Percentiles rank a stretch among this genome's conserved stretches.
Conservation (phyloP, 306 rosid genomes). For the Medicago ruthenica region DNA sequence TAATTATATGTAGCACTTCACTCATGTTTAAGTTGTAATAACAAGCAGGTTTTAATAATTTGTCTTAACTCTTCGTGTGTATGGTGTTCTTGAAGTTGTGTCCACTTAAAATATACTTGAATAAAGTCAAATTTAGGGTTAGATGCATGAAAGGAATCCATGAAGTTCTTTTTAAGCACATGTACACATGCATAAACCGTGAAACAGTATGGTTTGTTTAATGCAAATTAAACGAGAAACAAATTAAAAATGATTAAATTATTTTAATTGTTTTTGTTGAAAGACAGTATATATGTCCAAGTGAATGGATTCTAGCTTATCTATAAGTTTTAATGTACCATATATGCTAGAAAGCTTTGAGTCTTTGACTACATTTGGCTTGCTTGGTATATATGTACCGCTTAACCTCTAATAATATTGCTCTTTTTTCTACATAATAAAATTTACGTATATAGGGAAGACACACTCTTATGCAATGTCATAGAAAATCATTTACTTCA, state of each 20-base stretch:
- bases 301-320: conserved; percentile 43
- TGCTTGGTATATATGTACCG: too few relatives aligned
- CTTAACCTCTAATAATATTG: too few relatives aligned
- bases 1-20: neutral
- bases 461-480: too few relatives aligned
- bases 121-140: conserved; percentile 48
- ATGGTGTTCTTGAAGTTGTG: conserved; percentile 35
- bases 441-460: too few relatives aligned
- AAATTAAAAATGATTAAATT: conserved; percentile 10
- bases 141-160: conserved; percentile 59
- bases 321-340: conserved; percentile 5
- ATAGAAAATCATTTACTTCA: too few relatives aligned
- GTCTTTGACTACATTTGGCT: too few relatives aligned
- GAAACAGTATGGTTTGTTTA: conserved; percentile 38
- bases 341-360: neutral
- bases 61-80: conserved; percentile 2
- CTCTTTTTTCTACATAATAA: too few relatives aligned
- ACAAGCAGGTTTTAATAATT: neutral
- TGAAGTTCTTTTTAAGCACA: conserved; percentile 45
- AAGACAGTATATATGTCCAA: conserved; percentile 41
- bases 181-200: conserved; percentile 46
- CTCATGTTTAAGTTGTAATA: neutral
- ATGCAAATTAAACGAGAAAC: conserved; percentile 27
- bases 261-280: conserved; percentile 34
- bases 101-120: conserved; percentile 32